A percentile compares a stretch with the other conserved stretches of the same genome.
Conservation (phyloP, 371 early-diverging fungal genomes). For the Mycotypha africana region DNA sequence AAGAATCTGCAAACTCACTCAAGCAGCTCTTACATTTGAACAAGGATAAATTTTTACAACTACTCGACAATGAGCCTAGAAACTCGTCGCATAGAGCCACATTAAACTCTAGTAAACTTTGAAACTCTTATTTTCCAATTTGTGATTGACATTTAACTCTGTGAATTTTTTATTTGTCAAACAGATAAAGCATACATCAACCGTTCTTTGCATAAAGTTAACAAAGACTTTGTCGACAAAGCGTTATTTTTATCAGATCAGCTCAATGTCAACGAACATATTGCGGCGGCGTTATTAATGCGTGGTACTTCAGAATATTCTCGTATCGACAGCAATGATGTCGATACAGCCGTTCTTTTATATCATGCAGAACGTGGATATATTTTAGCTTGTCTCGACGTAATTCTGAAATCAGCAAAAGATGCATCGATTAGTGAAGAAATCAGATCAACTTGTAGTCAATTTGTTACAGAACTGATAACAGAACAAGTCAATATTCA, state of each 20-base stretch:
- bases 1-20: constrained; percentile 10
- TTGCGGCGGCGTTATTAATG: constrained; percentile 69
- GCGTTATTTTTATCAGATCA: constrained; percentile 72
- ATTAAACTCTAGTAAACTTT: constrained; percentile 49
- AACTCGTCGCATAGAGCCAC: constrained; percentile 39
- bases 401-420: constrained; percentile 53
- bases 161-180: not conserved
- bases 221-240: constrained; percentile 63
- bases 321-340: constrained; percentile 48
- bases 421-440: constrained; percentile 39
- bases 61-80: constrained; percentile 46
- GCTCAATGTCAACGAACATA: constrained; percentile 73
- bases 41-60: constrained; percentile 29
- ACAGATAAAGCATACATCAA: constrained; percentile 49
- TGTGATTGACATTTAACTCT: not conserved
- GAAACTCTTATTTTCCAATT: not conserved
- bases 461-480: constrained; percentile 20
- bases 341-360: constrained; percentile 65
- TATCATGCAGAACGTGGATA: constrained; percentile 67
- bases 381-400: constrained; percentile 54
- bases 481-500: constrained; percentile 1
- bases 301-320: constrained; percentile 50
- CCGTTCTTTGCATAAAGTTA: constrained; percentile 49
- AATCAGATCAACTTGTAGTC: constrained; percentile 38
- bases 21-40: constrained; percentile 23